These are phyloP conservation scores for Scheffersomyces stipitis DNA, from an alignment of 805 yeast genomes.

Conservation along the genomic window DNA sequence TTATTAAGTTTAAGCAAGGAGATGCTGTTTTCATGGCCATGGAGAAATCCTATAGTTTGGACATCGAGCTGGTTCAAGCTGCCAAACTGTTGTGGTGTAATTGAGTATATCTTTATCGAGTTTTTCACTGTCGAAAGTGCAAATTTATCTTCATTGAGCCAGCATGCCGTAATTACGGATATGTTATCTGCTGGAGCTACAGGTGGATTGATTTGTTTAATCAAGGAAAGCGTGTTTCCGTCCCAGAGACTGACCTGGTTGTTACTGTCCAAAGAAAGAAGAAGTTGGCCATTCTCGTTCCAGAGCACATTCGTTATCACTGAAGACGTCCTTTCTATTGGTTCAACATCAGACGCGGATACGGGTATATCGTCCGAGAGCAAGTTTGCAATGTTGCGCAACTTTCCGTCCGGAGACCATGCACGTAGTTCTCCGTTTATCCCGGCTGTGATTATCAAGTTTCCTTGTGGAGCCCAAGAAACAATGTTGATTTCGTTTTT, in stretches of 20 bases:
- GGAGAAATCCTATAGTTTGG: slow-evolving; percentile 31
- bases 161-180: slow-evolving; percentile 53
- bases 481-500: slow-evolving; percentile 31
- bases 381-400: slow-evolving; percentile 46
- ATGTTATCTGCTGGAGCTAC: slow-evolving; percentile 7
- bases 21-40: slow-evolving; percentile 66
- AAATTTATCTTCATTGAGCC: slow-evolving; percentile 71
- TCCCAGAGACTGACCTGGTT: slow-evolving; percentile 62
- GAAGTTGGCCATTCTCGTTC: slow-evolving; percentile 54
- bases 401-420: slow-evolving; percentile 74
- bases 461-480: slow-evolving; percentile 70
- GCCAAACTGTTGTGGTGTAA: slow-evolving; percentile 12
- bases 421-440: slow-evolving; percentile 71
- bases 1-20: slow-evolving; percentile 56
- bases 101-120: slow-evolving; percentile 54
- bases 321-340: slow-evolving; percentile 13
- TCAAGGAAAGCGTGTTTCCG: slow-evolving; percentile 37
- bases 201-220: slow-evolving; percentile 25
- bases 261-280: slow-evolving; percentile 57
- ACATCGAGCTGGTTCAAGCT: slow-evolving; percentile 12
- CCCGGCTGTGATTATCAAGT: slow-evolving; percentile 59
- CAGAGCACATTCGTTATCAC: slow-evolving; percentile 58
- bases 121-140: slow-evolving; percentile 65
- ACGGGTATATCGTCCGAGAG: slow-evolving; percentile 7
- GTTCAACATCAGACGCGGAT: slow-evolving; percentile 7